A percentile compares a stretch with the other conserved stretches of the same genome.
These are phyloP conservation scores for Sanghuangporus sanghuang DNA, from an alignment of 1,284 basidiomycete genomes.

Conservation along the genomic window DNA sequence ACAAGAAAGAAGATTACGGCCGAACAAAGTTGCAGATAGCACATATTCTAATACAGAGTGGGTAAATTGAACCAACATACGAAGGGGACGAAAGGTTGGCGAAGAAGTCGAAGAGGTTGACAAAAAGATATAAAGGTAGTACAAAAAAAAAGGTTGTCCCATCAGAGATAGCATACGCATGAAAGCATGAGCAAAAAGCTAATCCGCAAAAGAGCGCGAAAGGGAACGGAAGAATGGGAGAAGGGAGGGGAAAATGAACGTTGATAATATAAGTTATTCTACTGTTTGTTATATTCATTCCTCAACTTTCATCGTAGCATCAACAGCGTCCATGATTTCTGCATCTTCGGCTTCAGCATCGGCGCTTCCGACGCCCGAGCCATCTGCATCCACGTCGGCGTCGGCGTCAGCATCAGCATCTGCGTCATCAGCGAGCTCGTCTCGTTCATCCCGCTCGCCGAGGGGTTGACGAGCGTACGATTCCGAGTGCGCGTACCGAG, in stretches of 20 bases:
- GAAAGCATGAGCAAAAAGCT: neutral
- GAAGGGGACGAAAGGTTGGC: neutral
- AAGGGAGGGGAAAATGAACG: neutral
- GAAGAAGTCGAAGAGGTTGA: neutral
- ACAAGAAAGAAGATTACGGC: neutral
- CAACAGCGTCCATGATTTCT: constrained; percentile 12
- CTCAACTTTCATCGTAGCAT: constrained; percentile 9
- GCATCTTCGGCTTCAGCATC: constrained; percentile 12
- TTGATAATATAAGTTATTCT: no score
- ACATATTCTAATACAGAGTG: neutral
- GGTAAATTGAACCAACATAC: neutral
- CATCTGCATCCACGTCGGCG: neutral
- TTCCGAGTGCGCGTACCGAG: neutral
- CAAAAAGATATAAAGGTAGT: neutral
- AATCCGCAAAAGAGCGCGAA: neutral
- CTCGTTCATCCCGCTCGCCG: neutral
- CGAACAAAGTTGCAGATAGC: neutral
- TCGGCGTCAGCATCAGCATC: neutral
- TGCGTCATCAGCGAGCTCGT: neutral
- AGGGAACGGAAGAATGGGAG: neutral
- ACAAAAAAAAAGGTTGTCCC: neutral
- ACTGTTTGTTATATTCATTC: neutral
- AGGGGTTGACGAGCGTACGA: neutral
- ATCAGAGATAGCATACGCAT: neutral
- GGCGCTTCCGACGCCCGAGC: neutral